Evolutionary conservation across 1,139 yeast genomes (phyloP), one percentile per base, ranked within the genome.

Genomic region (Protomyces macrosporus): DNA sequence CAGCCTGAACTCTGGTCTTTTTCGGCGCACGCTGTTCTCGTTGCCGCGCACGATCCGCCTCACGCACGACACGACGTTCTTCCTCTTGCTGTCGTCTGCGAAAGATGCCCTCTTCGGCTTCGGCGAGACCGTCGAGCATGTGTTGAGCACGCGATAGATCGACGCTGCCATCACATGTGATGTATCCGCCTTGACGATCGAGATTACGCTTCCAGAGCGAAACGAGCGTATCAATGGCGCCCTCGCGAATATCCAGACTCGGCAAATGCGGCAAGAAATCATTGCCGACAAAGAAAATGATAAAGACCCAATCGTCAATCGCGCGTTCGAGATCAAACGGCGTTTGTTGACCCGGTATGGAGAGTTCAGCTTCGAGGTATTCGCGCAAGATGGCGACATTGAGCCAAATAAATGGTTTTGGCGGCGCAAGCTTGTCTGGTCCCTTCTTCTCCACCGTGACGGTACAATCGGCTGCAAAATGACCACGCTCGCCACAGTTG

Each of bases 281-380:
- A 73, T 95, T 95, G 74, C 99, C 99, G 65, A 93, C 96, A 73
- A 95, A 95, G 78, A 95, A 95, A 81, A 98, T 93, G 91, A 95
- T 87, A 70, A 95, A 95, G 16, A 95, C 91, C 98, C 98, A 95
- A 76, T 95, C 99, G 74, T 95, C 99, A 67, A 95, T 86, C 2
- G 98, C 97, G 65, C 98, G 81, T 76, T 95, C 99, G 67, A 90
- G 76, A 73, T 93, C 97, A 75, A 87, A 90, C 16, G 85, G 82
- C 71, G 88, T 87, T 0, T 90, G 81, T 37, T 87, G 74, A 55
- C 86, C 80, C 1, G 91, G 90, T 36, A 88, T 83, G 66, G 78
- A 80, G 63, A 95, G 79, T 74, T 95, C 99, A 9, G 88, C 84
- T 64, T 86, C 89, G 65, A 95, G 79, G 72, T 95, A 95, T 72